Conservation (phyloP, 1,139 yeast species). For the Hemisphaericaspora lyxosophila region DNA sequence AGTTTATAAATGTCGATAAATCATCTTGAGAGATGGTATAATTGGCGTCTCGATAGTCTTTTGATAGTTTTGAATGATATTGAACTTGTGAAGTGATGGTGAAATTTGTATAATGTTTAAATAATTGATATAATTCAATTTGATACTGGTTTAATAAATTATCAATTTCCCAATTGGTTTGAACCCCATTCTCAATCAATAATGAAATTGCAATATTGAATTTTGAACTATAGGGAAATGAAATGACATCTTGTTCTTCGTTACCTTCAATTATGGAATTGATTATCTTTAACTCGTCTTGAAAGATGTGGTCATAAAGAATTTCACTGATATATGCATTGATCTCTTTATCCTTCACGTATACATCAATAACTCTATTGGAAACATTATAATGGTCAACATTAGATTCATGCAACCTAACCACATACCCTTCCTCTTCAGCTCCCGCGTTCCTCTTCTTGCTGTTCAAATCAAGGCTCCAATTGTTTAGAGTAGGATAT, state of each 20-base stretch:
- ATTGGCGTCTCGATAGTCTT: constrained; percentile 29
- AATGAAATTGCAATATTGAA: constrained; percentile 68
- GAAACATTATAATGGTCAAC: constrained; percentile 13
- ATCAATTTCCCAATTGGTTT: constrained; percentile 42
- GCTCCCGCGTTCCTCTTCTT: too few species aligned
- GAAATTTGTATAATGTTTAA: constrained; percentile 58
- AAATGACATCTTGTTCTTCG: constrained; percentile 26
- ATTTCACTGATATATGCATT: constrained; percentile 34
- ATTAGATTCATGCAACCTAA: constrained; percentile 21
- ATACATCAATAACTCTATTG: constrained; percentile 1
- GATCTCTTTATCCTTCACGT: constrained; percentile 25
- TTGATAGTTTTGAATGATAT: constrained; percentile 54
- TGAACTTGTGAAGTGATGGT: constrained; percentile 79
- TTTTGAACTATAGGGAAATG: constrained; percentile 58
- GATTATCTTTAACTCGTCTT: constrained; percentile 33
- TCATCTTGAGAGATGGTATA: constrained; percentile 43
- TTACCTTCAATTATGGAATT: background rate
- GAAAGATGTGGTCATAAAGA: constrained; percentile 37
- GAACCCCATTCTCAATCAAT: constrained; percentile 41
- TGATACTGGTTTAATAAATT: constrained; percentile 24
- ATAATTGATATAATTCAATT: constrained; percentile 31
- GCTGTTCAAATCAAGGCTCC: constrained; percentile 30
- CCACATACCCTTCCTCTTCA: constrained; percentile 19
- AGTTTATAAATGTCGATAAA: constrained; percentile 70
- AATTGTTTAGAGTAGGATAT: constrained; percentile 25